Evolutionary conservation across 2,329 filamentous ascomycete genomes (phyloP).

Genomic region (Aulographum hederae): DNA sequence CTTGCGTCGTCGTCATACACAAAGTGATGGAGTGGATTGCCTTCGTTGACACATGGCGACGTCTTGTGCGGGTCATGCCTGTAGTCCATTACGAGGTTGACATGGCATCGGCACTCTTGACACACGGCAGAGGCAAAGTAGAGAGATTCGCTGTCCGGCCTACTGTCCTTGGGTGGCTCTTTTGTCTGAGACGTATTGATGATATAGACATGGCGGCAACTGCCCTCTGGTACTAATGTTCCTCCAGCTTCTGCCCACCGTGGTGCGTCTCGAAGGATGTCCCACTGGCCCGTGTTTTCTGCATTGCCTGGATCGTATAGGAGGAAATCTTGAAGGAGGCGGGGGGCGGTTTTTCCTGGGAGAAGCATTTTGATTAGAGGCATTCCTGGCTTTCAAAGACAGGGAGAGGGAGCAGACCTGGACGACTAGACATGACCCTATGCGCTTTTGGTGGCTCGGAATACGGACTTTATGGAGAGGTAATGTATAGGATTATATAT

Average conservation of each 20-base stretch:
- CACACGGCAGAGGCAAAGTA: not conserved
- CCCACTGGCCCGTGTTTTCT: too few species aligned
- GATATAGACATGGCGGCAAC: not conserved
- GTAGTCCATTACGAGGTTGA: not conserved
- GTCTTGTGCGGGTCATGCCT: not conserved
- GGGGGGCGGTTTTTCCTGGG: constrained; percentile 30
- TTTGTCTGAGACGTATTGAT: not conserved
- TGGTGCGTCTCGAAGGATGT: too few species aligned
- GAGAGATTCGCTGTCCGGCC: not conserved
- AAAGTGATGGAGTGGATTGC: not conserved
- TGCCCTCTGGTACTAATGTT: not conserved
- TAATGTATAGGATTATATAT: too few species aligned
- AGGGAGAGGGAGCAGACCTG: too few species aligned
- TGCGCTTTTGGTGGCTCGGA: too few species aligned
- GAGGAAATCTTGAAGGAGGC: constrained; percentile 31
- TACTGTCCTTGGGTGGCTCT: not conserved
- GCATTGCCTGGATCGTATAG: constrained; percentile 31
- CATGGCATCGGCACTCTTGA: not conserved
- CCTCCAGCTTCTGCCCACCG: too few species aligned
- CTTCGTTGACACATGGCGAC: not conserved
- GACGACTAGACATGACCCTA: too few species aligned
- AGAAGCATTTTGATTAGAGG: too few species aligned
- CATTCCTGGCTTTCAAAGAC: too few species aligned
- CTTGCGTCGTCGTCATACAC: too few species aligned
- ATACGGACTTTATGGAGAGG: too few species aligned